These are phyloP conservation scores for Pelargonium australe DNA, from an alignment of 441 rosid genomes.

Conservation along the genomic window DNA sequence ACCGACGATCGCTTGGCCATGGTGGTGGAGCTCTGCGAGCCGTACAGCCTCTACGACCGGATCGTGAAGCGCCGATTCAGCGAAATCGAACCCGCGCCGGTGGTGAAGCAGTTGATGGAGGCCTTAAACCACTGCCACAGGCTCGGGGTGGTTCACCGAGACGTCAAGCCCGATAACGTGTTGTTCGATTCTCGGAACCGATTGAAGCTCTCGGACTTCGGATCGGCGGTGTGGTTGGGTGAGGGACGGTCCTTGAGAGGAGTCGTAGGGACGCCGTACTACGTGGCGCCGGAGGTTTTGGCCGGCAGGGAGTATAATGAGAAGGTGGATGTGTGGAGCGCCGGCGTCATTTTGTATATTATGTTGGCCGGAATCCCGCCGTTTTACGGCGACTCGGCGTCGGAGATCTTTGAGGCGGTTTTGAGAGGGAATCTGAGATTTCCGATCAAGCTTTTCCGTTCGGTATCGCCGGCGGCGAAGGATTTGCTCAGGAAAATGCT, in stretches of 20 bases:
- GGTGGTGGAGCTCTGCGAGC: slow-evolving; percentile 64
- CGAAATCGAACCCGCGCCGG: slow-evolving; percentile 33
- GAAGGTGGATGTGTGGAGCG: slow-evolving; percentile 69
- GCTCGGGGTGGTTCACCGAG: slow-evolving; percentile 49
- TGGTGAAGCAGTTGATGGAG: slow-evolving; percentile 35
- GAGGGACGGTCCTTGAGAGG: slow-evolving; percentile 36
- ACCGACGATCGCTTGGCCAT: slow-evolving; percentile 46
- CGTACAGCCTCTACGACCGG: slow-evolving; percentile 45
- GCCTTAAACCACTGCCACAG: slow-evolving; percentile 54
- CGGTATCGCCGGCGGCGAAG: slow-evolving; percentile 45
- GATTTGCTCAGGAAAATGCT: slow-evolving; percentile 61
- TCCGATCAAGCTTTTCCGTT: slow-evolving; percentile 38
- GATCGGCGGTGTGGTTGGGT: slow-evolving; percentile 54
- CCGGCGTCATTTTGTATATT: slow-evolving; percentile 48
- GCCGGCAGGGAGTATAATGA: slow-evolving; percentile 51
- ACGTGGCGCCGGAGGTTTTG: slow-evolving; percentile 64
- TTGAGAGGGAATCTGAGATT: slow-evolving; percentile 52
- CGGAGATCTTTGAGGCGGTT: slow-evolving; percentile 47
- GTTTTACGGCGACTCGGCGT: slow-evolving; percentile 52
- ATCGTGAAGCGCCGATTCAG: slow-evolving; percentile 26
- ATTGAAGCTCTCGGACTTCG: slow-evolving; percentile 52
- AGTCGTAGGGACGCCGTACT: slow-evolving; percentile 61
- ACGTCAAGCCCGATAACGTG: slow-evolving; percentile 55
- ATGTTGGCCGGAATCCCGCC: slow-evolving; percentile 60
- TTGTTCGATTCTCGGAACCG: slow-evolving; percentile 29